Conservation (phyloP, 225 moss, liverwort and hornwort species). For the Sphagnum tenellum region DNA sequence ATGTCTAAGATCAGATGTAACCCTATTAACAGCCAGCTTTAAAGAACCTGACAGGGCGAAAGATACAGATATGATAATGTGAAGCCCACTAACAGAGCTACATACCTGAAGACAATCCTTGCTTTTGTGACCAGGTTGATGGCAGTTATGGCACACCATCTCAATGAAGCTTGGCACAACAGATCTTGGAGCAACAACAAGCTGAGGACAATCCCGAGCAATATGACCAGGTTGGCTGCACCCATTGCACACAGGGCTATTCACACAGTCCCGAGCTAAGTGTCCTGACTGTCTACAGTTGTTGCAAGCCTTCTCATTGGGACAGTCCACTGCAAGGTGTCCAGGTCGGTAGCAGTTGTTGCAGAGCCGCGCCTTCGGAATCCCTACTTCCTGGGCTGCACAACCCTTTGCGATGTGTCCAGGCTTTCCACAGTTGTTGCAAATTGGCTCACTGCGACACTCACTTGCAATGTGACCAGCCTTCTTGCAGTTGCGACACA, state of each 20-base stretch:
- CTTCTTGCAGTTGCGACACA: constrained; percentile 64
- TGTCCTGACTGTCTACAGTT: constrained; percentile 63
- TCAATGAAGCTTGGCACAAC: constrained; percentile 43
- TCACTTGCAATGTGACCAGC: constrained; percentile 70
- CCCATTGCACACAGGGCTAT: constrained; percentile 62
- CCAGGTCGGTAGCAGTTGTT: constrained; percentile 65
- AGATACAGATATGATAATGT: no score
- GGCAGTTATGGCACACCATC: constrained; percentile 60
- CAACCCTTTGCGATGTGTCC: constrained; percentile 66
- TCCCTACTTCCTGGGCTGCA: constrained; percentile 49
- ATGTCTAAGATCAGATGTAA: no score
- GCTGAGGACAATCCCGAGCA: constrained; percentile 49
- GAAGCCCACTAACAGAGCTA: not conserved
- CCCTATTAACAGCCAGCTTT: no score
- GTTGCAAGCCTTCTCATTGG: constrained; percentile 67
- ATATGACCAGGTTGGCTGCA: constrained; percentile 66
- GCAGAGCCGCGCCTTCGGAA: constrained; percentile 56
- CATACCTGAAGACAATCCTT: constrained; percentile 55
- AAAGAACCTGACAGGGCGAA: no score
- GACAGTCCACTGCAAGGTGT: constrained; percentile 61
- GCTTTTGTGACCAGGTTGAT: constrained; percentile 64
- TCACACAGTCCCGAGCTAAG: constrained; percentile 52
- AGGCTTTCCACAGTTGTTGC: constrained; percentile 60
- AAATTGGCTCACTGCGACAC: constrained; percentile 59
- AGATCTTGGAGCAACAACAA: constrained; percentile 21